Evolutionary conservation across 2,329 filamentous ascomycete species (phyloP), one percentile per base, ranked within the genome.

Genomic region (Metarhizium album): DNA sequence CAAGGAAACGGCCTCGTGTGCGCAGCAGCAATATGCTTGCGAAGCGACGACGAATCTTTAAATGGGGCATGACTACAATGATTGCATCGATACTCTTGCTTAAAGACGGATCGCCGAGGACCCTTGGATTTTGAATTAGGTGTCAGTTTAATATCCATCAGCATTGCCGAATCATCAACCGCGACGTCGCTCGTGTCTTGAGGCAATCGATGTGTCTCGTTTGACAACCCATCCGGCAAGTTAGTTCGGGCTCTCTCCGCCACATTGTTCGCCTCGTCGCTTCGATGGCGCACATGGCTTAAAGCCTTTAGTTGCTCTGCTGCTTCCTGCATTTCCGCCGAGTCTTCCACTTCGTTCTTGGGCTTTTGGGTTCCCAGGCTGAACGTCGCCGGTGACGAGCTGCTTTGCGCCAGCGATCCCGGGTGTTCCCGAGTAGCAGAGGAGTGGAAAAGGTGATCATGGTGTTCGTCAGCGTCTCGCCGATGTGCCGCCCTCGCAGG

Each of bases 1-100:
- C 91, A 98, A 0, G 84, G 82, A 59, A 96, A 97, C 0, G 84
- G 83, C 20, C 83, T 76, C 0, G 82, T 86, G 55, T 86, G 83
- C 2, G 81, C 80, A 2, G 82, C 81, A 5, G 82, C 81, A 46
- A 85, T 77, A 58, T 86, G 82, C 58, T 84, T 84, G 31, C 80
- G 74, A 37, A 84, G 65, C 0, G 82, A 82, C 0, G 81, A 84
- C 0, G 76, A 80, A 60, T 84, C 82, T 57, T 83, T 84, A 61
- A 84, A 84, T 2, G 82, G 81, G 0, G 77, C 74, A 60, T 84
- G 80, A 48, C 74, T 82, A 61, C 82, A 84, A 48, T 79, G 70
- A 18, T 69, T 72, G 61, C 82, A 84, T 22, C 77, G 73, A 2
- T 78, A 81, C 55, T 84, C 81, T 58, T 80, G 77, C 57, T 82